These are phyloP conservation scores for Diaporthe humulicola DNA, from an alignment of 2,329 filamentous ascomycete genomes.

Conservation along the genomic window DNA sequence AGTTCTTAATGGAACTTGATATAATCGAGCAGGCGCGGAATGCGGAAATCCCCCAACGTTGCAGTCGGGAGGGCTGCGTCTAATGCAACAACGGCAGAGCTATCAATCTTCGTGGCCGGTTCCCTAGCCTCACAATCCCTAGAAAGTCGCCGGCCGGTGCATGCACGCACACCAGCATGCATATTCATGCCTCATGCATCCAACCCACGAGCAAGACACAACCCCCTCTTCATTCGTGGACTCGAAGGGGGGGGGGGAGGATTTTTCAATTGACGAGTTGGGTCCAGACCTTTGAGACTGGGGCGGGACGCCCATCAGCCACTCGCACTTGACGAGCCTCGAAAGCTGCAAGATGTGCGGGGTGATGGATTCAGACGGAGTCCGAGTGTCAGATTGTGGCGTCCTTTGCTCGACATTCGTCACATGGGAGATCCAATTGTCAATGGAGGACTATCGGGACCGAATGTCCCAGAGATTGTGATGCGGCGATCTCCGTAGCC, in stretches of 20 bases:
- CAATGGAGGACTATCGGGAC: slow-evolving; percentile 20
- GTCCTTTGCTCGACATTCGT: slow-evolving; percentile 30
- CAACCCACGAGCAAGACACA: slow-evolving; percentile 20
- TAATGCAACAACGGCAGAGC: slow-evolving; percentile 24
- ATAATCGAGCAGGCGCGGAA: slow-evolving; percentile 20
- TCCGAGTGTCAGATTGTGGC: slow-evolving; percentile 27
- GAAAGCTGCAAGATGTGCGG: slow-evolving; percentile 21
- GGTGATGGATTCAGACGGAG: slow-evolving; percentile 20
- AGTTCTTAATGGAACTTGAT: slow-evolving; percentile 11
- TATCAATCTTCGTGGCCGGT: neutral
- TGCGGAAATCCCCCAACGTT: slow-evolving; percentile 6
- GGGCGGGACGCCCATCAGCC: slow-evolving; percentile 27
- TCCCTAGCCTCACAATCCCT: slow-evolving; percentile 22
- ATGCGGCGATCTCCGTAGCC: slow-evolving; percentile 21
- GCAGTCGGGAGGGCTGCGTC: slow-evolving; percentile 33
- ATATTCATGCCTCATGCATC: slow-evolving; percentile 28
- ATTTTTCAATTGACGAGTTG: slow-evolving; percentile 26
- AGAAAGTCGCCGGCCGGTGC: slow-evolving; percentile 28
- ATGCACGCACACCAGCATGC: slow-evolving; percentile 27
- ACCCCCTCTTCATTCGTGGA: slow-evolving; percentile 16
- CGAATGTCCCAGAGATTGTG: slow-evolving; percentile 10
- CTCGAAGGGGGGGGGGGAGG: neutral
- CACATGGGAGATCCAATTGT: slow-evolving; percentile 37
- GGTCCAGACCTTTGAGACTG: slow-evolving; percentile 25
- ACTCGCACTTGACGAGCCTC: slow-evolving; percentile 26